phyloP scores from a whole-genome alignment of 768 basidiomycete species.

The Boletellus ananas region DNA sequence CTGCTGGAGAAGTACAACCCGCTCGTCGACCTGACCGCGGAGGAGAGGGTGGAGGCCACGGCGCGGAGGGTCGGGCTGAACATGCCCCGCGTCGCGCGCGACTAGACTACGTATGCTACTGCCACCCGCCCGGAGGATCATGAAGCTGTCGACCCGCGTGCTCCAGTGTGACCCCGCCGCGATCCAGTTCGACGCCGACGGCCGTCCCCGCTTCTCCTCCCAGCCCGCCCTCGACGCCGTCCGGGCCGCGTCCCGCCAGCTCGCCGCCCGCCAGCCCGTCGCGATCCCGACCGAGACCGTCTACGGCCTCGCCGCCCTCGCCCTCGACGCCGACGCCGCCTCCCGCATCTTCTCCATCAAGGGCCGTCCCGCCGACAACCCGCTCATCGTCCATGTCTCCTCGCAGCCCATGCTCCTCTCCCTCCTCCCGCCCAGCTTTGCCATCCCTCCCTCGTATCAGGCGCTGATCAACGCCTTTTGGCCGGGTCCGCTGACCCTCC shows the following conservation, averaged over 20 bases:
- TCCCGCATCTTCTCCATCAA: slow-evolving; percentile 82
- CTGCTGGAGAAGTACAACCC: slow-evolving; percentile 89
- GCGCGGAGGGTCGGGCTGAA: slow-evolving; percentile 85
- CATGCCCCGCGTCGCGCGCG: slow-evolving; percentile 41
- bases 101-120: background rate
- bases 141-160: slow-evolving; percentile 36
- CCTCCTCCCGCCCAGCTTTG: slow-evolving; percentile 66
- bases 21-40: slow-evolving; percentile 67
- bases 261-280: slow-evolving; percentile 51
- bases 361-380: slow-evolving; percentile 92
- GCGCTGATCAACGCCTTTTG: slow-evolving; percentile 81
- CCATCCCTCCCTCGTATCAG: slow-evolving; percentile 61
- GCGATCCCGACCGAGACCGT: slow-evolving; percentile 98
- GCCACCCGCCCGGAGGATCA: background rate
- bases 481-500: slow-evolving; percentile 91
- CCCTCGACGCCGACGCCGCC: slow-evolving; percentile 61
- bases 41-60: slow-evolving; percentile 81
- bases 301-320: slow-evolving; percentile 92
- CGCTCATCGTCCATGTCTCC: slow-evolving; percentile 94
- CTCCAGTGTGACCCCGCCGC: slow-evolving; percentile 60
- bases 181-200: slow-evolving; percentile 51
- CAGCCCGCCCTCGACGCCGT: slow-evolving; percentile 52
- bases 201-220: slow-evolving; percentile 47
- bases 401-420: slow-evolving; percentile 75
- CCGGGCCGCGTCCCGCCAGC: slow-evolving; percentile 50